These are phyloP conservation scores for Hyphopichia homilentoma DNA, from an alignment of 805 yeast genomes.

Conservation along the genomic window DNA sequence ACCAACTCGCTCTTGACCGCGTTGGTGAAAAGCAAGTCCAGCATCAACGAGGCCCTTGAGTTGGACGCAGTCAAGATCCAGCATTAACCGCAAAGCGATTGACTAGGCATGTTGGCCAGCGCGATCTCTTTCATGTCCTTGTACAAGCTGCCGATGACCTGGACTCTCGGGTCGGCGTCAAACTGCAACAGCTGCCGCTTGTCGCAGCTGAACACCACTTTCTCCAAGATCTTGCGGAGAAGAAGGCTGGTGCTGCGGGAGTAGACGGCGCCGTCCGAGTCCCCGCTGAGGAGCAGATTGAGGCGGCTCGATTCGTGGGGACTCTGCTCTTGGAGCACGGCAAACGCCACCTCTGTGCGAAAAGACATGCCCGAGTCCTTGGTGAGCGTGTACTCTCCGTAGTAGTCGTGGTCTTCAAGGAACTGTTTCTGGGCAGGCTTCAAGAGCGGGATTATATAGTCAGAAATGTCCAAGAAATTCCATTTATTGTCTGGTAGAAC, in stretches of 20 bases:
- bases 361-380: conserved; percentile 54
- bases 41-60: conserved; percentile 19
- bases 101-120: conserved; percentile 17
- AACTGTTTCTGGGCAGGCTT: conserved; percentile 37
- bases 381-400: conserved; percentile 70
- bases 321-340: conserved; percentile 42
- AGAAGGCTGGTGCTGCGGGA: conserved; percentile 24
- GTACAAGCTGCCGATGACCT: conserved; percentile 22
- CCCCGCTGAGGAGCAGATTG: conserved; percentile 42
- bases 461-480: conserved; percentile 67
- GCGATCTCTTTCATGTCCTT: conserved; percentile 24
- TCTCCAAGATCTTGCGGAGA: conserved; percentile 28
- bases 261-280: conserved; percentile 43
- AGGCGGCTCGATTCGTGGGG: conserved; percentile 31
- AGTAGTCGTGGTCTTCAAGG: conserved; percentile 53
- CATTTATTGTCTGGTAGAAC: conserved; percentile 52
- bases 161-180: conserved; percentile 11
- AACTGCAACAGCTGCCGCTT: conserved; percentile 12
- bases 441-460: conserved; percentile 33
- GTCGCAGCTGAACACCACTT: conserved; percentile 21
- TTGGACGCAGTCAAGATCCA: no score
- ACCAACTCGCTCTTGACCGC: conserved; percentile 44
- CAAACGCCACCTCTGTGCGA: conserved; percentile 72
- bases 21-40: conserved; percentile 40
- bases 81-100: no score